phyloP scores from a whole-genome alignment of 1,284 basidiomycete genomes.

The Ganoderma lucidum region DNA sequence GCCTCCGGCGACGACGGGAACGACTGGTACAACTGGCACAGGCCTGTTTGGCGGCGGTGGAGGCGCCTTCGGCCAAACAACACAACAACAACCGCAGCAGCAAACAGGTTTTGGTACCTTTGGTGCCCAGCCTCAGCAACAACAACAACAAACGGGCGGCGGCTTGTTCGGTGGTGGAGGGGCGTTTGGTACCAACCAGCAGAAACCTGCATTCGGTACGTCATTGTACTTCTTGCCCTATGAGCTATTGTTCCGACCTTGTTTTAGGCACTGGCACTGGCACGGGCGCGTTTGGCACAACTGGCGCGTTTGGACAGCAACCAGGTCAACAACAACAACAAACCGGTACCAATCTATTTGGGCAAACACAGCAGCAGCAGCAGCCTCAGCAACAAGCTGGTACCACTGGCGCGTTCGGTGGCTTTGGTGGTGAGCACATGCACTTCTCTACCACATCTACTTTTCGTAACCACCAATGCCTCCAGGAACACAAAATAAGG shows the following conservation, averaged over 20 bases:
- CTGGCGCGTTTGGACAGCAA: constrained; percentile 51
- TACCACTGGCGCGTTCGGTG: constrained; percentile 47
- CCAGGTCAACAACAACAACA: constrained; percentile 9
- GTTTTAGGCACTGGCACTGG: constrained; percentile 17
- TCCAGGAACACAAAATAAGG: constrained; percentile 46
- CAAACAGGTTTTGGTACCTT: constrained; percentile 44
- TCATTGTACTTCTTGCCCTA: constrained; percentile 46
- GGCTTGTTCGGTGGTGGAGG: constrained; percentile 27
- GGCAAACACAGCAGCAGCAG: constrained; percentile 42
- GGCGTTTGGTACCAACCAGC: constrained; percentile 41
- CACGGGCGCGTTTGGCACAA: constrained; percentile 42
- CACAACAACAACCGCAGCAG: constrained; percentile 34
- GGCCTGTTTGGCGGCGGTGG: constrained; percentile 41
- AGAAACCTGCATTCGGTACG: constrained; percentile 44
- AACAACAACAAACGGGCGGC: constrained; percentile 6
- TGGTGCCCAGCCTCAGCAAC: constrained; percentile 40
- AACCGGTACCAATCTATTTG: constrained; percentile 47
- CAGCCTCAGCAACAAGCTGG: constrained; percentile 46
- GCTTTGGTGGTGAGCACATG: constrained; percentile 48
- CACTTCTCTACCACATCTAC: too few relatives aligned
- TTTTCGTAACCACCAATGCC: not conserved
- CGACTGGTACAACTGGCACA: constrained; percentile 47
- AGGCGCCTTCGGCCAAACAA: constrained; percentile 42
- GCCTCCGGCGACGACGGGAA: constrained; percentile 31
- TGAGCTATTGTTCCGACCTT: constrained; percentile 33